Conservation (phyloP, 1,139 yeast species). For the Yamadazyma jaroonii region DNA sequence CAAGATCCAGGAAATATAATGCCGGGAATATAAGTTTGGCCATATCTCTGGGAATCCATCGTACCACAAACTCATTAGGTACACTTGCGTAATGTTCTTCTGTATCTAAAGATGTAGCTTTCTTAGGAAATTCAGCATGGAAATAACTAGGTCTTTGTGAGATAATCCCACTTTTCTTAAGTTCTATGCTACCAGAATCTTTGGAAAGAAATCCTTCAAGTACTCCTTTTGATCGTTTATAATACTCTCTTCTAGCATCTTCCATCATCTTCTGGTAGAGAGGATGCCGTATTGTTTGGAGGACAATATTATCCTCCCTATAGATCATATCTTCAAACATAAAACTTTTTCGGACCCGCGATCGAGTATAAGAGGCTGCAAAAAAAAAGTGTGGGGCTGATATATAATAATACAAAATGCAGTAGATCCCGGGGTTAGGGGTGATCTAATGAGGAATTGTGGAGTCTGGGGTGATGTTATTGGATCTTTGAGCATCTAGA, state of each 20-base stretch:
- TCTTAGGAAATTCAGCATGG: constrained; percentile 33
- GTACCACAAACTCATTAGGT: constrained; percentile 23
- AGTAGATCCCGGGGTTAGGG: not conserved
- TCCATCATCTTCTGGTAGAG: not conserved
- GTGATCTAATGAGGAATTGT: not conserved
- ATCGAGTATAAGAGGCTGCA: constrained; percentile 1
- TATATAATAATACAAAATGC: not conserved
- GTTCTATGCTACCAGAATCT: constrained; percentile 21
- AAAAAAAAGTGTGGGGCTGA: not conserved
- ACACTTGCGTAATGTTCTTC: constrained; percentile 31
- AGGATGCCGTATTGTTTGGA: constrained; percentile 10
- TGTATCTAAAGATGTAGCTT: constrained; percentile 31
- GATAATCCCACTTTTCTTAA: constrained; percentile 21
- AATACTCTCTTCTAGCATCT: not conserved
- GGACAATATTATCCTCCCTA: constrained; percentile 15
- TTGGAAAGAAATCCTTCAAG: constrained; percentile 16
- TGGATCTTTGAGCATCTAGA: not conserved
- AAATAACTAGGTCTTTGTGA: constrained; percentile 24
- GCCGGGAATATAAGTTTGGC: constrained; percentile 24
- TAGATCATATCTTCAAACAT: constrained; percentile 17
- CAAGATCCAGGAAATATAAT: constrained; percentile 23
- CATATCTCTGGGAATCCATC: constrained; percentile 32
- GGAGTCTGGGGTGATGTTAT: too few relatives aligned
- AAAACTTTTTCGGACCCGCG: constrained; percentile 1
- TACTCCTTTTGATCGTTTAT: constrained; percentile 3